These are phyloP conservation scores for Gracilaria vermiculophylla DNA, from an alignment of 23 red algal species.

Conservation along the genomic window DNA sequence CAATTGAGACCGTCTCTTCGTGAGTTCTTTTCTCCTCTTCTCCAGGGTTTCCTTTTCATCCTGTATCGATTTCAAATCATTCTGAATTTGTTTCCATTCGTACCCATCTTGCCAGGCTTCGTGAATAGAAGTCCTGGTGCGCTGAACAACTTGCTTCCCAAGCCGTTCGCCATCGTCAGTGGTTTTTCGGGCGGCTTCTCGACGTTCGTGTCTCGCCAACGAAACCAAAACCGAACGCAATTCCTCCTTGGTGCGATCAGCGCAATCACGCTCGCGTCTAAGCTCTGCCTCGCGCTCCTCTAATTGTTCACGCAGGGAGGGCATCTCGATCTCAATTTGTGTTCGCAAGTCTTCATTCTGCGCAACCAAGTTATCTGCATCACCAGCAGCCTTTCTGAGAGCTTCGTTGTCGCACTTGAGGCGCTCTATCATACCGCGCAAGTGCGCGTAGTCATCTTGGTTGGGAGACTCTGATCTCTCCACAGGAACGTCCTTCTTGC, in stretches of 20 bases:
- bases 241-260: conserved; percentile 1
- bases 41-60: conserved; percentile 57
- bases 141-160: conserved; percentile 61
- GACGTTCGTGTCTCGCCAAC: conserved; percentile 50
- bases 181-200: conserved; percentile 6
- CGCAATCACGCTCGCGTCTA: neutral
- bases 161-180: conserved; percentile 65
- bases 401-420: conserved; percentile 30
- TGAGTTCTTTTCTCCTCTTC: conserved; percentile 63
- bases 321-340: conserved; percentile 40
- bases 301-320: conserved; percentile 24
- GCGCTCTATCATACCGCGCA: conserved; percentile 29
- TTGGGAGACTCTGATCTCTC: neutral
- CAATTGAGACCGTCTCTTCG: conserved; percentile 10
- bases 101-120: conserved; percentile 92
- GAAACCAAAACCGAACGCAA: neutral
- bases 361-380: conserved; percentile 22
- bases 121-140: conserved; percentile 69
- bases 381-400: conserved; percentile 1
- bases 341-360: conserved; percentile 63
- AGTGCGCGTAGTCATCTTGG: conserved; percentile 14
- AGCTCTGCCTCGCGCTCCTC: conserved; percentile 10
- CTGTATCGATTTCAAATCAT: conserved; percentile 22
- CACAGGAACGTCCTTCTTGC: conserved; percentile 6
- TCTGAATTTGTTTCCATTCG: conserved; percentile 53